Percentiles rank a stretch among this genome's conserved stretches.
These are phyloP conservation scores for Multifurca ochricompacta DNA, from an alignment of 768 basidiomycete genomes.

Conservation along the genomic window DNA sequence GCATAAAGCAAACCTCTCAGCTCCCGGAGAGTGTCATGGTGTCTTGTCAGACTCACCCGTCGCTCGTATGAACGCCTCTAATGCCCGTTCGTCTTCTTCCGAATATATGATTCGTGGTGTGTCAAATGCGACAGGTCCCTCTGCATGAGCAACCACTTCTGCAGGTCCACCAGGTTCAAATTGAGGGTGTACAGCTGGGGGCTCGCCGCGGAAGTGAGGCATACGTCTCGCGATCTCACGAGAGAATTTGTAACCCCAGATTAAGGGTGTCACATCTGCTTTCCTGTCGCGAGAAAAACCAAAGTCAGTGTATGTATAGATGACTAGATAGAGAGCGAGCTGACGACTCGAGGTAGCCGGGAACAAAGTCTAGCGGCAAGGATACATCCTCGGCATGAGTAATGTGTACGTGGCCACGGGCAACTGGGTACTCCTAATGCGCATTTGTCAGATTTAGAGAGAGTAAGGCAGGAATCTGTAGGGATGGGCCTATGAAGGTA, in stretches of 20 bases:
- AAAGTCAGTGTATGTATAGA: no score
- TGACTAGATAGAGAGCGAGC: background rate
- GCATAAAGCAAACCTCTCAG: background rate
- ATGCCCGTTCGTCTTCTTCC: constrained; percentile 30
- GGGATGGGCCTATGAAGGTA: background rate
- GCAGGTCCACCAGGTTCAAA: constrained; percentile 29
- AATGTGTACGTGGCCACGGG: constrained; percentile 24
- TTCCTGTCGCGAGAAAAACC: constrained; percentile 21
- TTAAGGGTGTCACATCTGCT: constrained; percentile 34
- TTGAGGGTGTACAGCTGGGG: constrained; percentile 23
- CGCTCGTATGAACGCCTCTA: constrained; percentile 26
- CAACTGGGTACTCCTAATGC: constrained; percentile 21
- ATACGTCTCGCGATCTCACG: constrained; percentile 52
- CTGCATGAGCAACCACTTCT: constrained; percentile 1
- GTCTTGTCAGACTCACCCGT: constrained; percentile 12
- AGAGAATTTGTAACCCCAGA: constrained; percentile 46
- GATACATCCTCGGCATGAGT: constrained; percentile 18
- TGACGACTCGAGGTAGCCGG: constrained; percentile 23
- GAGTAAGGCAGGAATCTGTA: no score
- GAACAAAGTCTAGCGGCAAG: constrained; percentile 23
- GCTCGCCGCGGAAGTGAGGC: constrained; percentile 33
- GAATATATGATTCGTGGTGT: constrained; percentile 29
- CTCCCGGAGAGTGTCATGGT: no score
- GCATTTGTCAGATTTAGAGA: background rate
- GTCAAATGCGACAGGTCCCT: constrained; percentile 24